Evolutionary conservation across 148 eudicot species (phyloP).

Genomic region (Rhododendron simsii): DNA sequence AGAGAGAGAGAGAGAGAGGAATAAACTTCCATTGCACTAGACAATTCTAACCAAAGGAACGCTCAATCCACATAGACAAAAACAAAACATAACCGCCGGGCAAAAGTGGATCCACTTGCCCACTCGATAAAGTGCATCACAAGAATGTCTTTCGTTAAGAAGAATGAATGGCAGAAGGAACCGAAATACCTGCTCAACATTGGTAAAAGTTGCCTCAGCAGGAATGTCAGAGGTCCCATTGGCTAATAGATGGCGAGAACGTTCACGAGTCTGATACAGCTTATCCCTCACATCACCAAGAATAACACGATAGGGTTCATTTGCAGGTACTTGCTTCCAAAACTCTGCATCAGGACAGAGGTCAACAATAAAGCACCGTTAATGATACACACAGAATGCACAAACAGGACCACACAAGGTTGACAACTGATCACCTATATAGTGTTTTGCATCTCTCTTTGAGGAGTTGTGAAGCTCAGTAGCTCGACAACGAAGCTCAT

Average conservation of each 20-base stretch:
- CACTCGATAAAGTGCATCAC: too few species aligned
- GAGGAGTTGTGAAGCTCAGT: constrained; percentile 61
- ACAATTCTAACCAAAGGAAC: constrained; percentile 6
- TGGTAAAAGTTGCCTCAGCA: constrained; percentile 72
- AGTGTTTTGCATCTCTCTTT: constrained; percentile 89
- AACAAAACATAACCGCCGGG: not conserved
- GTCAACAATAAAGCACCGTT: not conserved
- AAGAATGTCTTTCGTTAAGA: not conserved
- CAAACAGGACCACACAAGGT: not conserved
- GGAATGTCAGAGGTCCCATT: constrained; percentile 81
- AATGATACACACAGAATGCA: not conserved
- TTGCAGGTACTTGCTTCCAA: constrained; percentile 88
- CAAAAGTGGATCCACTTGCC: too few species aligned
- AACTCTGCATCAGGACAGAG: constrained; percentile 56
- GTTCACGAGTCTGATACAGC: constrained; percentile 86
- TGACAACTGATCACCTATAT: constrained; percentile 54
- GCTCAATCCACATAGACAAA: not conserved
- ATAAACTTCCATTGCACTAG: not conserved
- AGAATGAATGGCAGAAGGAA: not conserved
- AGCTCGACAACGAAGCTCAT: constrained; percentile 82
- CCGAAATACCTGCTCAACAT: constrained; percentile 64
- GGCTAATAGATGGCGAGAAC: constrained; percentile 77
- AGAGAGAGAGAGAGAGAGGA: not conserved
- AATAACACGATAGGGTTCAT: constrained; percentile 89
- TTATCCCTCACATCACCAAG: constrained; percentile 96